phyloP scores from a whole-genome alignment of 176 grass and related monocot species.

The Ananas comosus region DNA sequence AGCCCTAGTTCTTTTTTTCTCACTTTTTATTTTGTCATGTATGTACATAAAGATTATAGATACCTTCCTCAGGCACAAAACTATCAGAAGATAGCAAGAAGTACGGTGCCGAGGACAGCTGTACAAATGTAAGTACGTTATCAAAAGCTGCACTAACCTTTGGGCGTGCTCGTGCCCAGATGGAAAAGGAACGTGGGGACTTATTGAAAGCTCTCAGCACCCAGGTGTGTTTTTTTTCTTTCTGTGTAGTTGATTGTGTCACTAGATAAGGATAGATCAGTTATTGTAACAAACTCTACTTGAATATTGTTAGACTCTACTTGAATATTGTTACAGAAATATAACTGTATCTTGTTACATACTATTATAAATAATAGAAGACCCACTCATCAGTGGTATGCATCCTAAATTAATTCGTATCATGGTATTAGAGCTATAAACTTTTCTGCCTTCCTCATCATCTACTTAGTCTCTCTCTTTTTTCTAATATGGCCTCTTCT shows the following conservation, averaged over 20 bases:
- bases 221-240: constrained; percentile 39
- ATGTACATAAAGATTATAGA: constrained; percentile 5
- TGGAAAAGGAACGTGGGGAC: constrained; percentile 66
- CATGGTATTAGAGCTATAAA: no score
- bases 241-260: background rate
- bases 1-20: background rate
- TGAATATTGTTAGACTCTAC: no score
- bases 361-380: no score
- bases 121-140: constrained; percentile 75
- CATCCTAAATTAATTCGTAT: no score
- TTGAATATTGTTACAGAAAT: no score
- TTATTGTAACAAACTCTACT: no score
- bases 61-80: constrained; percentile 50
- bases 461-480: no score
- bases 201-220: constrained; percentile 81
- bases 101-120: constrained; percentile 75
- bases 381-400: no score
- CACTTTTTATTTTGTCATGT: background rate
- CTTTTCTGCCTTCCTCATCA: no score
- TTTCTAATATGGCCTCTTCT: no score
- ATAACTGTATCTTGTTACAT: no score
- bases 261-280: no score
- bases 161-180: constrained; percentile 44
- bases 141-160: constrained; percentile 60
- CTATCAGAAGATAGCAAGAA: constrained; percentile 87